Evolutionary conservation across 148 eudicot species (phyloP), one percentile per base, ranked within the genome.

Genomic region (Heliamphora exappendiculata): DNA sequence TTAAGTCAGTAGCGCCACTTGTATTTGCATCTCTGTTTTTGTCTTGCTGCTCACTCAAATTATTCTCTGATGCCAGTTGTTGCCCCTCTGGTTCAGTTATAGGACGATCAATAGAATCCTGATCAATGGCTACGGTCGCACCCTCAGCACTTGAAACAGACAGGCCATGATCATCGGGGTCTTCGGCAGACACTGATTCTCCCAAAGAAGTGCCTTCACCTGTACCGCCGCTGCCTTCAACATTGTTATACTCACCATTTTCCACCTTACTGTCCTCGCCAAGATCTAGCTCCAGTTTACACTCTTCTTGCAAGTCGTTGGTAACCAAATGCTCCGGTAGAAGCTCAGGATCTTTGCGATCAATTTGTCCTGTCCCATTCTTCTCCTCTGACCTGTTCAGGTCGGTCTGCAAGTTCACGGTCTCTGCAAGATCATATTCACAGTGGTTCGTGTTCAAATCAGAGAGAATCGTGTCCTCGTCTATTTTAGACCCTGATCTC

Each of bases 401-500:
- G 37, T 78, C 89, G 81, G 85, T 79, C 72, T 60, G 73, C 51
- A 75, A 28, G 76, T 42, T 75, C 47, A 42, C n/a, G 28, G 81
- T 17, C 64, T 75, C 82, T 19, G 72, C 82, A n/a, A 67, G 77
- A 79, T 74, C 84, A 53, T 79, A 79, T 31, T 78, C 86, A 55
- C 36, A 80, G 66, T 72, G 78, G 67, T 76, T 78, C 53, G 62
- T 50, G 66, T 82, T 86, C n/a, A 22, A 20, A 36, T 77, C 81
- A 70, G 81, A 76, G 49, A 73, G 70, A 19, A 76, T 66, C 72
- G 81, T 79, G 76, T 88, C 90, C 67, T 86, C 90, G 19, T 85
- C 92, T 54, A 79, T 78, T 82, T 83, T 84, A 39, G 77, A 78
- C 42, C 82, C 82, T 20, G 89, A 84, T 78, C 87, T 86, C 44